Base-by-base conservation (phyloP, 2,329 filamentous ascomycete species). In the Colletotrichum cereale region DNA sequence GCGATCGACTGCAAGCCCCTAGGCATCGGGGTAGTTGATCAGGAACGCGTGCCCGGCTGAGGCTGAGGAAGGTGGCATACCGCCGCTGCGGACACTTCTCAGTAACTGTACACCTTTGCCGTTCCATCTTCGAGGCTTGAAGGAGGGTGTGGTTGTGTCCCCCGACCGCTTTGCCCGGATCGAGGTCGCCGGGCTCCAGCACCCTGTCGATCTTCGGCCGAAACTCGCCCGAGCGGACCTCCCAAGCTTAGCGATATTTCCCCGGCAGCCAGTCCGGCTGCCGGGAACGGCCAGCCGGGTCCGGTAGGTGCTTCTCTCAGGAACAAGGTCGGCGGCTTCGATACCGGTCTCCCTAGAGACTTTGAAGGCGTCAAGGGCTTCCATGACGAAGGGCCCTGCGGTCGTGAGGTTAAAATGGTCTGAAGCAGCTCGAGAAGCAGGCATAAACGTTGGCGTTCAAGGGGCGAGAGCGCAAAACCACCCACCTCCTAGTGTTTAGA, bases 291-390 rank as follows among this genome's bases (percentile, higher is more conserved):
- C 83, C 82, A 84, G 75, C 86, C 84, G 1, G 82, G 77, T 0
- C 42, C 76, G 80, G 75, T 83, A 86, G 2, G 70, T 79, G 47
- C 85, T 84, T 5, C 80, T 85, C 73, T 86, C 84, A 6, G 84
- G 85, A 26, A 80, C 80, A 36, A 86, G 78, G 71, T 86, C 84
- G 60, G 86, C 84, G 60, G 86, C 84, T 66, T 84, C 82, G 74
- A 86, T 85, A 18, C 84, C 85, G 5, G 84, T 83, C 2, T 76
- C 78, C 7, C 71, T 77, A 67, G 86, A 79, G 29, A 85, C 84
- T 24, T 85, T 82, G 79, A 79, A 86, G 0, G 85, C 84, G 72
- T 86, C 84, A 10, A 86, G 79, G 21, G 84, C 85, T 74, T 86
- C 85, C 62, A 76, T 81, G 71, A 86, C 82, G 77, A 86, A 86